These are phyloP conservation scores for Atkinsonella texensis DNA, from an alignment of 2,329 filamentous ascomycete genomes.

Conservation along the genomic window DNA sequence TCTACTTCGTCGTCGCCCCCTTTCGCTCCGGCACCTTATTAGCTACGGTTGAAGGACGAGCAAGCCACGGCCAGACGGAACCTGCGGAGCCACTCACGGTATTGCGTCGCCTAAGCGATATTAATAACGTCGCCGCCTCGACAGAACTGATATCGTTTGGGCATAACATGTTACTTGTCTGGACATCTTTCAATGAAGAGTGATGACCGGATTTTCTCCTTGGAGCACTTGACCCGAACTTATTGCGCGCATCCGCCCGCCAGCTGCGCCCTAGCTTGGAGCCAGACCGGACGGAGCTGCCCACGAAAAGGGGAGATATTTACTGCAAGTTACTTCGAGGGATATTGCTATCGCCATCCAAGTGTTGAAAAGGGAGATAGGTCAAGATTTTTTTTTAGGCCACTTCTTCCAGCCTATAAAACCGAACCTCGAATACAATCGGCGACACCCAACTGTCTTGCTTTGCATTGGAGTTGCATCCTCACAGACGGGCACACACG, in stretches of 20 bases:
- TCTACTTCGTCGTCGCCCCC: not conserved
- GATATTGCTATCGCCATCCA: no score
- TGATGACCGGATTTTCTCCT: not conserved
- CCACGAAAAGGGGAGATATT: not conserved
- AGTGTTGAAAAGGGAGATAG: no score
- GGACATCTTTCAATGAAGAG: conserved; percentile 2
- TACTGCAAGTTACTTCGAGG: not conserved
- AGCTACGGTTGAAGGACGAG: not conserved
- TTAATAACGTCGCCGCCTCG: not conserved
- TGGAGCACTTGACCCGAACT: not conserved
- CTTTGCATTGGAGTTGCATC: not conserved
- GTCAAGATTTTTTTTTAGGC: no score
- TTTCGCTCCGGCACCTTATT: not conserved
- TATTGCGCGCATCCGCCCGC: not conserved
- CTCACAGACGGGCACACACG: not conserved
- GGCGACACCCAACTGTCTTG: not conserved
- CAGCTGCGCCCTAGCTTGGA: no score
- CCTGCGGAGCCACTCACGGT: not conserved
- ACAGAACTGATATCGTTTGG: not conserved
- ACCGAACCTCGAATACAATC: no score
- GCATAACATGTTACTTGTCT: not conserved
- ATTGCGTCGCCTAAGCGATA: not conserved
- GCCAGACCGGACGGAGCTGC: not conserved
- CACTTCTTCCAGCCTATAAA: no score
- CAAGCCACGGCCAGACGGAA: not conserved